Conservation (phyloP, 768 basidiomycete genomes). For the Tephrocybe sp. region DNA sequence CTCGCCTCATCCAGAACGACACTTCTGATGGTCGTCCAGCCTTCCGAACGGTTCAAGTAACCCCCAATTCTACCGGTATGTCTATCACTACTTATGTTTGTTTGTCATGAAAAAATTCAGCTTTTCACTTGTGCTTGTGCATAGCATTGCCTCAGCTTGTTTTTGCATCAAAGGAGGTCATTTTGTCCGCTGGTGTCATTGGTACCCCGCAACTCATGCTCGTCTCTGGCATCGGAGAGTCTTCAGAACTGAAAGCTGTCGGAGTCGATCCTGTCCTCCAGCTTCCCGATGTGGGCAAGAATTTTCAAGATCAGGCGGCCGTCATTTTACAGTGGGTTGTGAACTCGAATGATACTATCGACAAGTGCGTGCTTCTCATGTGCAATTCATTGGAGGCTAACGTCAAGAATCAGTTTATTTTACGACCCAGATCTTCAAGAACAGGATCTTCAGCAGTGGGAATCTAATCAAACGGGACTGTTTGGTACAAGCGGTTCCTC, state of each 20-base stretch:
- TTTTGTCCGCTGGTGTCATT: conserved; percentile 27
- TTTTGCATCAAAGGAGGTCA: neutral
- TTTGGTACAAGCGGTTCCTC: conserved; percentile 19
- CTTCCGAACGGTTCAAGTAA: neutral
- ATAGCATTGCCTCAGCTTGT: neutral
- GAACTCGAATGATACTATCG: conserved; percentile 27
- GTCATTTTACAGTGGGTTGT: conserved; percentile 21
- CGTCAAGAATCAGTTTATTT: no score
- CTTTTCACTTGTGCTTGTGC: neutral
- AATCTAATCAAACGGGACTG: conserved; percentile 24
- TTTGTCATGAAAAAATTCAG: no score
- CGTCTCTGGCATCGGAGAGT: conserved; percentile 21
- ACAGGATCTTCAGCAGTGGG: conserved; percentile 25
- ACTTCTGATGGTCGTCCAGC: neutral
- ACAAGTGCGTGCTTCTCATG: neutral
- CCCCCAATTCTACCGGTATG: neutral
- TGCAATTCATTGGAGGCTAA: no score
- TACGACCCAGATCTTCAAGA: conserved; percentile 18
- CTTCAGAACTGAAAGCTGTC: conserved; percentile 13
- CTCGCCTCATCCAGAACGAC: neutral
- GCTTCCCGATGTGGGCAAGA: conserved; percentile 16
- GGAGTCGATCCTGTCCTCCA: conserved; percentile 23
- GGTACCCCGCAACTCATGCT: conserved; percentile 28
- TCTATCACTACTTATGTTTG: no score
- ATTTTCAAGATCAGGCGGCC: neutral